Conservation (phyloP, 2,329 filamentous ascomycete species). For the Xylariaceae sp. region DNA sequence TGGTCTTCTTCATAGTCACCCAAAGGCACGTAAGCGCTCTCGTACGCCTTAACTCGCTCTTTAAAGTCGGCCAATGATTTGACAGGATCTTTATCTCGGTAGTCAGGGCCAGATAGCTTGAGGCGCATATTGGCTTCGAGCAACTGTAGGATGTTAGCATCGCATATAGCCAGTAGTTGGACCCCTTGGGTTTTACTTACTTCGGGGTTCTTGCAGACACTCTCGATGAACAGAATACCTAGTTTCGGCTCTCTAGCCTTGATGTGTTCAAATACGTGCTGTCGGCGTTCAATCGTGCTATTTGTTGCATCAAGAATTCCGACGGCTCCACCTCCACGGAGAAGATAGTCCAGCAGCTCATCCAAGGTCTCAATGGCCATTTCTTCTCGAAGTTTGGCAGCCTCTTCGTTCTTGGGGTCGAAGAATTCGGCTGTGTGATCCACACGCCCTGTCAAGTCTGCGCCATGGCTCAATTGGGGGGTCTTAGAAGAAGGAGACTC, state of each 20-base stretch:
- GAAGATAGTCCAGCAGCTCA: constrained; percentile 84
- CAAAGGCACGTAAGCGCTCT: constrained; percentile 87
- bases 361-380: constrained; percentile 90
- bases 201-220: constrained; percentile 79
- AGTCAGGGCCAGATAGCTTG: constrained; percentile 93
- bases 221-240: constrained; percentile 93
- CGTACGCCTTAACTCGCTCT: constrained; percentile 85
- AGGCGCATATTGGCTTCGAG: constrained; percentile 96
- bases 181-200: constrained; percentile 33
- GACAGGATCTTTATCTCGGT: constrained; percentile 85
- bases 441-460: constrained; percentile 38
- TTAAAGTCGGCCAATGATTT: constrained; percentile 88
- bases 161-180: not conserved
- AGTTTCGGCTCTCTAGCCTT: constrained; percentile 78
- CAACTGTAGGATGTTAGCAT: constrained; percentile 42
- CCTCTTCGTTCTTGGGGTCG: constrained; percentile 80
- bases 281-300: constrained; percentile 81
- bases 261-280: constrained; percentile 79
- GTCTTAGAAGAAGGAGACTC: constrained; percentile 34
- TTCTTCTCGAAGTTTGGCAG: constrained; percentile 80
- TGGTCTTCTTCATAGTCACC: constrained; percentile 88
- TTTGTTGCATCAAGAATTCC: constrained; percentile 98
- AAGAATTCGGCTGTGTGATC: constrained; percentile 95
- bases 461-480: constrained; percentile 37
- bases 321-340: constrained; percentile 77